phyloP scores from a whole-genome alignment of 768 basidiomycete genomes.

The Inosperma sp. region DNA sequence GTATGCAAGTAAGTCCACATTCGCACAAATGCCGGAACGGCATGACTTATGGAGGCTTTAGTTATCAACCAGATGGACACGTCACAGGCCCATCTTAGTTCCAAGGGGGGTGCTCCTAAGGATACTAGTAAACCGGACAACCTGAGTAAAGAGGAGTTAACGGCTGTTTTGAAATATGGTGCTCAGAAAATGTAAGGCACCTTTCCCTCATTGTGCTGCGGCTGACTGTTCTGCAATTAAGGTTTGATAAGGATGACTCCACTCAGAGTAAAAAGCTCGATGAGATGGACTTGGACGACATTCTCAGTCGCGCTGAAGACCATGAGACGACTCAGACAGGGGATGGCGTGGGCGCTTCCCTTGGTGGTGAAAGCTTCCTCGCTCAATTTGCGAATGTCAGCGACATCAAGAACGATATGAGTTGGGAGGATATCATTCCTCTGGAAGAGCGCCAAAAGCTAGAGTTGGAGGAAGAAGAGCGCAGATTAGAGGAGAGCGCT shows the following conservation, averaged over 20 bases:
- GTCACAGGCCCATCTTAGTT: constrained; percentile 90
- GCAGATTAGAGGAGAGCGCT: constrained; percentile 65
- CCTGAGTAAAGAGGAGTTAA: constrained; percentile 92
- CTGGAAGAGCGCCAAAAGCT: constrained; percentile 82
- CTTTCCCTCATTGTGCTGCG: constrained; percentile 5
- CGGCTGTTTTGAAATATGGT: constrained; percentile 96
- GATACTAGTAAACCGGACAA: constrained; percentile 74
- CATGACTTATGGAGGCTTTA: constrained; percentile 27
- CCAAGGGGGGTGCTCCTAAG: constrained; percentile 58
- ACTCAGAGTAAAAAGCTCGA: constrained; percentile 94
- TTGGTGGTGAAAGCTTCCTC: constrained; percentile 97
- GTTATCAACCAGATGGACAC: constrained; percentile 99
- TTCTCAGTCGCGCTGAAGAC: constrained; percentile 92
- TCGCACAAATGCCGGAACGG: not conserved
- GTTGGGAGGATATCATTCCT: constrained; percentile 99
- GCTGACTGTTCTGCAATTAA: constrained; percentile 25
- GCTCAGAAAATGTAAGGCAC: constrained; percentile 86
- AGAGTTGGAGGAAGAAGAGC: constrained; percentile 75
- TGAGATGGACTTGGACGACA: constrained; percentile 98
- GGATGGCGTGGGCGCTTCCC: constrained; percentile 77
- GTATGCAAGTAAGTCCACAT: constrained; percentile 82
- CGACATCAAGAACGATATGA: constrained; percentile 98
- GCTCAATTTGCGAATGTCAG: constrained; percentile 93
- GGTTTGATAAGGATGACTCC: constrained; percentile 96
- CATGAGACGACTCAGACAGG: constrained; percentile 88